Conservation (phyloP, 768 basidiomycete species). For the Rhodotorula toruloides region DNA sequence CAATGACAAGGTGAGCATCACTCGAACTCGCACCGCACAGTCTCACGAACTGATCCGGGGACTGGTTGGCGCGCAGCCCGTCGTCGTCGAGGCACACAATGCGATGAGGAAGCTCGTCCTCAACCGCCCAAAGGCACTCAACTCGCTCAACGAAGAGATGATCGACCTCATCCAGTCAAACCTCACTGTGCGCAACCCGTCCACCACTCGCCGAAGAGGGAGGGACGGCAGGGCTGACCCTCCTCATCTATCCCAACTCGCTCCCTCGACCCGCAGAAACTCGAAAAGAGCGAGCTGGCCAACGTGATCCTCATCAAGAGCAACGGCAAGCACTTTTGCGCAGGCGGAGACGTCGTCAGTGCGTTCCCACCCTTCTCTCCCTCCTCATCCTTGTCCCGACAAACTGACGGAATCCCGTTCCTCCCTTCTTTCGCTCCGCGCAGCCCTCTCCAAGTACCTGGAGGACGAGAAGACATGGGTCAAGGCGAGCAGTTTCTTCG, state of each 20-base stretch:
- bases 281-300: slow-evolving; percentile 66
- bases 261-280: slow-evolving; percentile 52
- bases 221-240: background rate
- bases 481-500: slow-evolving; percentile 79
- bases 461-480: slow-evolving; percentile 54
- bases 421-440: background rate
- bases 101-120: slow-evolving; percentile 62
- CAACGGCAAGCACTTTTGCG: slow-evolving; percentile 71
- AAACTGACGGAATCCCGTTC: background rate
- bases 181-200: slow-evolving; percentile 59
- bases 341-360: slow-evolving; percentile 91
- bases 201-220: background rate
- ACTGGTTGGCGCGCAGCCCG: too few relatives aligned
- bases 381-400: slow-evolving; percentile 5
- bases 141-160: slow-evolving; percentile 77
- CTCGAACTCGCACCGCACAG: too few relatives aligned
- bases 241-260: background rate
- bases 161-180: slow-evolving; percentile 63
- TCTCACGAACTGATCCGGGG: too few relatives aligned
- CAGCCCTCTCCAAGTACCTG: slow-evolving; percentile 32
- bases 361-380: slow-evolving; percentile 45
- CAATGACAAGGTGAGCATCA: too few relatives aligned
- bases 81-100: slow-evolving; percentile 42
- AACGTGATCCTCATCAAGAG: slow-evolving; percentile 69
- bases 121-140: slow-evolving; percentile 72